Conservation (phyloP, 345 rosid species). For the Citrus unshiu region DNA sequence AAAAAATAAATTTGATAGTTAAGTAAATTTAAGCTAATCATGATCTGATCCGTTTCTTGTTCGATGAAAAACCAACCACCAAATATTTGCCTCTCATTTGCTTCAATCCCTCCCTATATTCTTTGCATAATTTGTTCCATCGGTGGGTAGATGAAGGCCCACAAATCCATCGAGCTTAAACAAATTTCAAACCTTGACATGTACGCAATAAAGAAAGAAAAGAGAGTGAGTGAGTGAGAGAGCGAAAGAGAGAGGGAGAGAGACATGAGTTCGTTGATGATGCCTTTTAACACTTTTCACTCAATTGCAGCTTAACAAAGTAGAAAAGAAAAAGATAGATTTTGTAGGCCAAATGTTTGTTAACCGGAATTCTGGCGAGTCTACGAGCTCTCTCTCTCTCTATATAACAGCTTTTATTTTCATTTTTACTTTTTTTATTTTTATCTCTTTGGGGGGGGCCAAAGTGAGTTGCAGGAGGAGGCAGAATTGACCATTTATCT, state of each 20-base stretch:
- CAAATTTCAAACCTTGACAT: constrained; percentile 11
- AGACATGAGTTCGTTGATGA: too few species aligned
- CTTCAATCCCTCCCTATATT: background rate
- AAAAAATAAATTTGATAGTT: background rate
- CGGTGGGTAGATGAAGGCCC: constrained; percentile 19
- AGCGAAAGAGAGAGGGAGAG: background rate
- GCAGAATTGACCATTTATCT: constrained; percentile 7
- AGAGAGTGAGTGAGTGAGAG: too few species aligned
- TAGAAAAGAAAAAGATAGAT: constrained; percentile 27
- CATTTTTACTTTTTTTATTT: background rate
- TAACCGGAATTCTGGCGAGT: constrained; percentile 18
- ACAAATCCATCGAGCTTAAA: constrained; percentile 14
- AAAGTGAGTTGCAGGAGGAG: constrained; percentile 10
- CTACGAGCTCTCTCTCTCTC: background rate
- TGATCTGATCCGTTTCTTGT: background rate
- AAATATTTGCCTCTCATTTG: background rate
- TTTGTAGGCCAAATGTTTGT: constrained; percentile 24
- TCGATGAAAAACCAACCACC: background rate
- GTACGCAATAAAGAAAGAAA: constrained; percentile 14
- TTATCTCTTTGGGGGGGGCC: background rate
- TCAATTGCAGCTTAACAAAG: constrained; percentile 10
- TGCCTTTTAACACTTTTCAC: constrained; percentile 12
- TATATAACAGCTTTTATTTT: background rate
- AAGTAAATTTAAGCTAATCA: background rate
- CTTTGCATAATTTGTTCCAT: constrained; percentile 1